A percentile compares a stretch with the other conserved stretches of the same genome.
phyloP scores from a whole-genome alignment of 257 asterid species.

The Nicotiana attenuata region DNA sequence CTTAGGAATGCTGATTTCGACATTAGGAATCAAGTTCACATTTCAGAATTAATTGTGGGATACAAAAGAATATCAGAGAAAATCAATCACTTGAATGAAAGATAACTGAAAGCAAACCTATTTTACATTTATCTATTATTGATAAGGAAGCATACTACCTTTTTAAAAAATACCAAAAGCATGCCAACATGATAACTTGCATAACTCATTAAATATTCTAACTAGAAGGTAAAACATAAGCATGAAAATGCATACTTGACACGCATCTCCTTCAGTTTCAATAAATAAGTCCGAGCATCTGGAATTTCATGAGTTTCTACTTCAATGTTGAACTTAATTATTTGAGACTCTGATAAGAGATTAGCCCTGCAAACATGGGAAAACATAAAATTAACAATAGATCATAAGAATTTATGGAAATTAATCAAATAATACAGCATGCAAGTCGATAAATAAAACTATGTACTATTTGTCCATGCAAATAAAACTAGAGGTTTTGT shows the following conservation, averaged over 20 bases:
- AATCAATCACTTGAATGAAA: background rate
- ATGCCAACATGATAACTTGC: background rate
- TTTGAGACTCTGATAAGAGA: constrained; percentile 82
- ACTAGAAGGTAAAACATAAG: background rate
- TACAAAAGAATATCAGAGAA: background rate
- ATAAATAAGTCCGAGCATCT: constrained; percentile 83
- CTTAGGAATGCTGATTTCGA: background rate
- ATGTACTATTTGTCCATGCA: background rate
- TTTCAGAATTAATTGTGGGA: background rate
- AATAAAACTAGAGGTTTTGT: background rate
- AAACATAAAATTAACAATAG: background rate
- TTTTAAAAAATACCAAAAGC: background rate
- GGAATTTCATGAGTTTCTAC: constrained; percentile 70
- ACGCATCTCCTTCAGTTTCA: constrained; percentile 74
- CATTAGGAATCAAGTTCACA: background rate
- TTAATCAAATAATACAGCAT: background rate
- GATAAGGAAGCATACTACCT: background rate
- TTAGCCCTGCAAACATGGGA: constrained; percentile 59
- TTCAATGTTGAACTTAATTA: constrained; percentile 73
- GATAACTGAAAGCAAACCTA: background rate
- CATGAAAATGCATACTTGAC: constrained; percentile 58
- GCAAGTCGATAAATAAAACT: background rate
- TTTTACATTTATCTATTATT: too few relatives aligned
- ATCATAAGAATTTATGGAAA: background rate
- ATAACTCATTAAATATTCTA: background rate